phyloP scores from a whole-genome alignment of 805 yeast genomes.

The Teunomyces pallodes region DNA sequence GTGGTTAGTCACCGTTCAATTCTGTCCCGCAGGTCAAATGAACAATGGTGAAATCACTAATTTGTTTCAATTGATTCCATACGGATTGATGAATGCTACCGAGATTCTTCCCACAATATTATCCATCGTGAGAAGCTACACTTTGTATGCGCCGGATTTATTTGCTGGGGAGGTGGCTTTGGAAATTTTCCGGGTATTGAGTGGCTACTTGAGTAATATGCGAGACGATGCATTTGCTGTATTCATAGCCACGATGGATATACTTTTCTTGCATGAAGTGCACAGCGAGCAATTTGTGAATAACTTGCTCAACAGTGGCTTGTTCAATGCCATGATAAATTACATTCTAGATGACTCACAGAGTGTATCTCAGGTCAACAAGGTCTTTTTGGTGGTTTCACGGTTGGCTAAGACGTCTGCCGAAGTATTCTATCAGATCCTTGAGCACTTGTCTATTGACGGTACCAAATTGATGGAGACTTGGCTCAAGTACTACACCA shows the following conservation, averaged over 20 bases:
- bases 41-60: constrained; percentile 41
- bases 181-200: constrained; percentile 47
- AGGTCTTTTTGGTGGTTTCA: constrained; percentile 35
- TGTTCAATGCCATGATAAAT: constrained; percentile 40
- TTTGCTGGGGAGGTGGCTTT: constrained; percentile 36
- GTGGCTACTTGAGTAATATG: constrained; percentile 55
- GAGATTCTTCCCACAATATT: constrained; percentile 67
- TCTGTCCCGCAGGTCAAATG: constrained; percentile 43
- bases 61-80: constrained; percentile 50
- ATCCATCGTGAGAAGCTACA: constrained; percentile 61
- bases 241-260: constrained; percentile 53
- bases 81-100: constrained; percentile 66
- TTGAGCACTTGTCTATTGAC: constrained; percentile 29
- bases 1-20: constrained; percentile 70
- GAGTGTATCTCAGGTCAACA: constrained; percentile 39
- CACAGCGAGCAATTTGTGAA: constrained; percentile 25
- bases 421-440: constrained; percentile 30
- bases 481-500: constrained; percentile 43
- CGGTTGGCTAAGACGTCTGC: constrained; percentile 36
- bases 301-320: constrained; percentile 41
- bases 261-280: constrained; percentile 36
- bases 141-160: constrained; percentile 45
- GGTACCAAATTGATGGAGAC: constrained; percentile 19
- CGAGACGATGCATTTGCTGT: constrained; percentile 68
- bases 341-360: constrained; percentile 44